These are phyloP conservation scores for Exophiala viscosa DNA, from an alignment of 2,329 filamentous ascomycete genomes.

Conservation along the genomic window DNA sequence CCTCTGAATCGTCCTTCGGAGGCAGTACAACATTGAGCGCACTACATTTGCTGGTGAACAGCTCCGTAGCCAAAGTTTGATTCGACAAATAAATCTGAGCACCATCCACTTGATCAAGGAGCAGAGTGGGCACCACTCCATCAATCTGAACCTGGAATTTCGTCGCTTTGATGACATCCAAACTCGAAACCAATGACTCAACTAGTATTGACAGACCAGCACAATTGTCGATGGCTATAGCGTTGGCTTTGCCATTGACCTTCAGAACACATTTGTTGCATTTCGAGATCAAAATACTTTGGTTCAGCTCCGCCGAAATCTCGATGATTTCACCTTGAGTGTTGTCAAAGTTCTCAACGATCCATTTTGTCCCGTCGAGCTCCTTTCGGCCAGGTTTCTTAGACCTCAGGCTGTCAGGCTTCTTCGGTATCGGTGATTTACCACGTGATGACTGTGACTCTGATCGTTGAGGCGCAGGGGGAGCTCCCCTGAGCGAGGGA, in stretches of 20 bases:
- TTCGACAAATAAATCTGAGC: constrained; percentile 82
- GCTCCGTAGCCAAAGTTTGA: constrained; percentile 71
- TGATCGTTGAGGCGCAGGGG: constrained; percentile 62
- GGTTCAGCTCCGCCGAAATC: constrained; percentile 74
- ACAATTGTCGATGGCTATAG: constrained; percentile 93
- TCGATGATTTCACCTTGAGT: constrained; percentile 65
- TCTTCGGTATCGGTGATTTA: constrained; percentile 85
- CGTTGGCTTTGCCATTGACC: constrained; percentile 89
- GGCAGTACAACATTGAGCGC: constrained; percentile 83
- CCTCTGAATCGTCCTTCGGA: constrained; percentile 61
- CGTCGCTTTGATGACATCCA: constrained; percentile 92
- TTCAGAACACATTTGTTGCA: constrained; percentile 90
- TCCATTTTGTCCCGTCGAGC: constrained; percentile 89
- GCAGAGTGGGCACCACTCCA: constrained; percentile 77
- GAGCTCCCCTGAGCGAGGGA: constrained; percentile 71
- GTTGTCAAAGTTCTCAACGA: constrained; percentile 89
- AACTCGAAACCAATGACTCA: constrained; percentile 81
- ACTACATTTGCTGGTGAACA: constrained; percentile 85
- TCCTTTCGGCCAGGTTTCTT: constrained; percentile 79
- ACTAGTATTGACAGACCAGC: constrained; percentile 78
- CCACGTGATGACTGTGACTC: constrained; percentile 56
- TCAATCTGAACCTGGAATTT: constrained; percentile 94
- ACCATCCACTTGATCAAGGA: constrained; percentile 90
- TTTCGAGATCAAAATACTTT: constrained; percentile 86
- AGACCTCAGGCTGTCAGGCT: constrained; percentile 76